Evolutionary conservation across 2,329 filamentous ascomycete genomes (phyloP), one percentile per base, ranked within the genome.

Genomic region (Tympanopsis confertula): DNA sequence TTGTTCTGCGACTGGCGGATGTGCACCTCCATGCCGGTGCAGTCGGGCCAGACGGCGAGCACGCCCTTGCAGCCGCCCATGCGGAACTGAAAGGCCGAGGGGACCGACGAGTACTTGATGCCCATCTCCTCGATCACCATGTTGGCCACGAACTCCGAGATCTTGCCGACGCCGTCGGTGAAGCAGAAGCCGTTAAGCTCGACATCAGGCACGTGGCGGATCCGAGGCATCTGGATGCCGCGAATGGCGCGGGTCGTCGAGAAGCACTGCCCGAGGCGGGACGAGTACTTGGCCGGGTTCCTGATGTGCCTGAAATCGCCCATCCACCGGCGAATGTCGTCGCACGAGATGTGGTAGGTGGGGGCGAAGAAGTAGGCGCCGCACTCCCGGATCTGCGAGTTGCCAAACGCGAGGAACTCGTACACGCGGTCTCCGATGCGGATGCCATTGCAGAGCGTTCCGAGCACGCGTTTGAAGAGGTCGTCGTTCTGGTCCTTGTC

Each of bases 51-150:
- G 3, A 86, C 68, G 0, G 78, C 76, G 14, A 98, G 66, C 13
- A 98, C 79, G 0, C 91, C 91, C 60, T 98, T 98, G 60, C 80
- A 88, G 1, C 91, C 91, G 5, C 86, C 88, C 49, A 95, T 76
- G 5, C 91, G 83, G 50, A 96, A 94, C 49, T 98, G 91, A 46
- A 85, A 89, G 0, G 85, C 82, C 0, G 87, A 94, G 0, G 89
- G 88, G 4, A 74, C 62, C 4, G 67, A 58, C 2, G 69, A 57
- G 13, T 68, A 67, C 15, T 66, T 60, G 20, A 87, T 54, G 1
- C 70, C 69, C 42, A 93, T 74, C 45, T 91, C 82, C 13, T 73
- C 63, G 7, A 79, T 72, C 32, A 93, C 75, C 58, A 91, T 74
- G 19, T 76, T 64, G 0, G 87, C 84, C 17, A 94, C 63, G 41